These are phyloP conservation scores for Paramecium primaurelia DNA, from an alignment of 73 alveolate species.

Conservation along the genomic window DNA sequence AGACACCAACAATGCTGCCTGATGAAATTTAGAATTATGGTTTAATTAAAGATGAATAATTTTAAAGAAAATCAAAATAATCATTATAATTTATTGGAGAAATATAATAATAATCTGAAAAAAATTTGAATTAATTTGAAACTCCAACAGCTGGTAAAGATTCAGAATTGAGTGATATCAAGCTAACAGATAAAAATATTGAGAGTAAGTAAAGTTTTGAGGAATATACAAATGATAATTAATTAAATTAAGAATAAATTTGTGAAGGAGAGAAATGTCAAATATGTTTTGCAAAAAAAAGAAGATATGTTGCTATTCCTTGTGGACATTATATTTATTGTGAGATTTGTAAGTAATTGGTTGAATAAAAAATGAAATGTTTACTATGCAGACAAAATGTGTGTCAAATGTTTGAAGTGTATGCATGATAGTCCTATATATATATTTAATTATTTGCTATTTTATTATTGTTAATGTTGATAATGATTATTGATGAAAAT, in stretches of 20 bases:
- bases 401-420: not conserved
- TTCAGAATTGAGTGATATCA: not conserved
- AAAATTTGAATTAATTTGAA: not conserved
- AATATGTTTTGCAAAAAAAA: slow-evolving; percentile 2
- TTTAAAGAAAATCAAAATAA: not conserved
- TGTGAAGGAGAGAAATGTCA: slow-evolving; percentile 18
- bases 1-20: not conserved
- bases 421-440: not conserved
- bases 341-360: not conserved
- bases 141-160: not conserved
- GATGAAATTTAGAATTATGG: not conserved
- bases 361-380: not conserved
- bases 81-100: not conserved
- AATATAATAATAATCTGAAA: not conserved
- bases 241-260: not conserved
- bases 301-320: slow-evolving; percentile 19
- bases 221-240: not conserved
- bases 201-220: not conserved
- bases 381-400: not conserved
- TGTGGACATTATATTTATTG: slow-evolving; percentile 48
- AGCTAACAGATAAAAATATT: not conserved
- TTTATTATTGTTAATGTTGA: not conserved
- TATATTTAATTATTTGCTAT: not conserved
- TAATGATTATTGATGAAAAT: not conserved
- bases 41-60: not conserved